Percentiles rank a stretch among this genome's conserved stretches.
Evolutionary conservation across 2,329 filamentous ascomycete species (phyloP).

Genomic region (Fusarium sp.): DNA sequence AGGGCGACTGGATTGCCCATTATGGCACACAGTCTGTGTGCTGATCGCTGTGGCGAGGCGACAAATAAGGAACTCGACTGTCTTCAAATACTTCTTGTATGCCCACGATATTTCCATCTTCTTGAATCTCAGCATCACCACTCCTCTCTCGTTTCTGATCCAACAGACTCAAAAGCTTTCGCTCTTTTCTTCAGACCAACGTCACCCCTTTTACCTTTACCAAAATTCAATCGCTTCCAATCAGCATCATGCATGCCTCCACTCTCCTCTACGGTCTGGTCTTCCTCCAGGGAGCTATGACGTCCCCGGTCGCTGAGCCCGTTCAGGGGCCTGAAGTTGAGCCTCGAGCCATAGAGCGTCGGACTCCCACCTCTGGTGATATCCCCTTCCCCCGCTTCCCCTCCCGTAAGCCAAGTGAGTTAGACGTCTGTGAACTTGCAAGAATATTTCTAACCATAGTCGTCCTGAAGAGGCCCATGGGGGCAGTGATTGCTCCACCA

Average conservation of each 20-base stretch:
- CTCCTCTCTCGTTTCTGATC: constrained; percentile 3
- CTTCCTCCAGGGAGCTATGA: constrained; percentile 18
- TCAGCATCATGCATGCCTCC: constrained; percentile 26
- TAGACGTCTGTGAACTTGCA: background rate
- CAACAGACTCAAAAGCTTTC: background rate
- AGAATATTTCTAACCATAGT: background rate
- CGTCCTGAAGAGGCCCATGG: background rate
- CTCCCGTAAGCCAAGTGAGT: background rate
- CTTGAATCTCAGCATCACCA: background rate
- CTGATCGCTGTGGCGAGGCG: background rate
- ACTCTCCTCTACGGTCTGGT: constrained; percentile 14
- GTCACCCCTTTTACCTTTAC: background rate
- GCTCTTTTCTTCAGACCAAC: background rate
- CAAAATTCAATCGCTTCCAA: background rate
- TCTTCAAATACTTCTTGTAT: constrained; percentile 2
- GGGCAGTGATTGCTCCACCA: background rate
- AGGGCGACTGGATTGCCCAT: background rate
- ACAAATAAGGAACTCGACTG: background rate
- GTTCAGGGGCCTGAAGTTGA: constrained; percentile 13
- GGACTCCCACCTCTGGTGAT: constrained; percentile 14
- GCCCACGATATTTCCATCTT: background rate
- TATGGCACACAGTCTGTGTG: background rate
- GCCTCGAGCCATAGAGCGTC: constrained; percentile 14
- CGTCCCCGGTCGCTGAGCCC: constrained; percentile 11
- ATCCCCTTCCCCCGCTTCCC: constrained; percentile 31